Evolutionary conservation across 306 rosid genomes (phyloP), one percentile per base, ranked within the genome.

Genomic region (Alnus glutinosa): DNA sequence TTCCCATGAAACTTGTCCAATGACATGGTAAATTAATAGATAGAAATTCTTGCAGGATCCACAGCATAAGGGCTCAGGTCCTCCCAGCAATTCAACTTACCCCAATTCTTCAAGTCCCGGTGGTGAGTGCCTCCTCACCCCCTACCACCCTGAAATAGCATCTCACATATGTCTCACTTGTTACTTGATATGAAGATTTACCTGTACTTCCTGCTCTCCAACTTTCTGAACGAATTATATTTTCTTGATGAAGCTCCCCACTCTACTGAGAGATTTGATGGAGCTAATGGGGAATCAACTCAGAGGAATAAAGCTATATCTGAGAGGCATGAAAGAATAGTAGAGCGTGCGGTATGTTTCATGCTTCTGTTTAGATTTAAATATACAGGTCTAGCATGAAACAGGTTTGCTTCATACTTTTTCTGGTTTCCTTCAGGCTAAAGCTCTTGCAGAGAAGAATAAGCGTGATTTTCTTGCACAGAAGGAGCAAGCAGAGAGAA

Each of bases 361-460:
- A 64, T 51, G 68, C 72, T 83, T 82, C 71, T 75, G 51, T 57
- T 68, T 67, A 64, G 81, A 49, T 71, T 52, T 64, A 47, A 15
- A 63, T 74, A 10, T 64, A 42, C 79, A 52, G 46, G 69, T 73
- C 74, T 78, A 47, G 19, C 44, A 37, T 77, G 70, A 78, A 69
- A 80, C 48, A 51, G 48, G 83, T 74, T 71, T 72, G 62, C 84
- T 76, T 83, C 54, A 83, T 86, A 68, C 55, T 32, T 82, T 80
- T 77, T 67, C 77, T 66, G 47, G 64, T 66, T 63, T 67, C 46
- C 30, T 83, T 80, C 93, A 94, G 98, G 93, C 91, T 46, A 89
- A 88, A 84, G 98, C 97, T 81, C 93, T 94, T n/a, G 92, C 90
- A 10, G 98, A 94, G 81, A 94, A 94, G 91, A 92, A 90, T 84